Evolutionary conservation across 2,329 filamentous ascomycete genomes (phyloP).

Genomic region (Sclerotinia subarctica): DNA sequence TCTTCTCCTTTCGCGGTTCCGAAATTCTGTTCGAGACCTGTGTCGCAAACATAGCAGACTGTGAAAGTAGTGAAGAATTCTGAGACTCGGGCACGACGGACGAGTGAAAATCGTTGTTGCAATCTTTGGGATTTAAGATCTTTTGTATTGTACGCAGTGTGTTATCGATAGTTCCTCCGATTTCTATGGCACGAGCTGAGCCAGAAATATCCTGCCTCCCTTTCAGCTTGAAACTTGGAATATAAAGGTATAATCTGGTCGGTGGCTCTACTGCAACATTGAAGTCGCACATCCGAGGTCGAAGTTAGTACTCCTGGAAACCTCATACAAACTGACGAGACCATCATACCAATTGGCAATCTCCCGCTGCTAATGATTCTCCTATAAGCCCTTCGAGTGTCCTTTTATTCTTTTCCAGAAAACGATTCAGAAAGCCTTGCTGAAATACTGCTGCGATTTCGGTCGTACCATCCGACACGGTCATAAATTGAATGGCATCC

Average conservation of each 20-base stretch:
- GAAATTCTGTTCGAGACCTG: conserved; percentile 1
- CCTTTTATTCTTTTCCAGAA: conserved; percentile 16
- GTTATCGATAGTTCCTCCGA: not conserved
- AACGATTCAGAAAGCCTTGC: not conserved
- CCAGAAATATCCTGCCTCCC: not conserved
- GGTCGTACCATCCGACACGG: conserved; percentile 9
- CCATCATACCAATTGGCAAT: conserved; percentile 13
- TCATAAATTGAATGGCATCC: conserved; percentile 1
- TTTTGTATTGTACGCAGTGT: not conserved
- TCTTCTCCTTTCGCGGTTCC: not conserved
- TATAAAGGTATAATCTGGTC: not conserved
- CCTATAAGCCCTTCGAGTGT: not conserved
- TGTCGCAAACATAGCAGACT: conserved; percentile 19
- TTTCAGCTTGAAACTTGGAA: not conserved
- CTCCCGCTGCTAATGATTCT: not conserved
- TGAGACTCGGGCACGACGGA: not conserved
- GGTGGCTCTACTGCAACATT: conserved; percentile 5
- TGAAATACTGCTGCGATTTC: conserved; percentile 10
- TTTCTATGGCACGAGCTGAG: not conserved
- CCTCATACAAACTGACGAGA: not conserved
- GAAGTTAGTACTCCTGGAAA: conserved; percentile 11
- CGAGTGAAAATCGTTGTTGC: not conserved
- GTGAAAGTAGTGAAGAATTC: not conserved
- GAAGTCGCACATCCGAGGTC: conserved; percentile 4
- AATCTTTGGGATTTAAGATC: not conserved